Evolutionary conservation across 306 rosid species (phyloP).

Genomic region (Lithocarpus polystachyus): DNA sequence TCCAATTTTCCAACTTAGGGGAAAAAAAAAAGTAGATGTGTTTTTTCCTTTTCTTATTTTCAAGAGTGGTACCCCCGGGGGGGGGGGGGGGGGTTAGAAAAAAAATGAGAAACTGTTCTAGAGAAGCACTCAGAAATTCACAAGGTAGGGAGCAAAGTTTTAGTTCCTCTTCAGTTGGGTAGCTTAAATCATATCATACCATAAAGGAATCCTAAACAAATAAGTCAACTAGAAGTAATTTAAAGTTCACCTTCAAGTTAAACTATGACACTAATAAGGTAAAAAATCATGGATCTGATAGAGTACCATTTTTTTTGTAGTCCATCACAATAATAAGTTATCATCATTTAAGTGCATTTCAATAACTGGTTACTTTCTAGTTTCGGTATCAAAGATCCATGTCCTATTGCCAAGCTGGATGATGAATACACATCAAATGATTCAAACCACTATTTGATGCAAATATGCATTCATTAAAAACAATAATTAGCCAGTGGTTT

Average conservation of each 20-base stretch:
- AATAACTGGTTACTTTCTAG: background rate
- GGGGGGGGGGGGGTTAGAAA: accelerated
- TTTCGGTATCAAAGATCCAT: background rate
- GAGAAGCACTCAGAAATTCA: background rate
- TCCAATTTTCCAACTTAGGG: background rate
- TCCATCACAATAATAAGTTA: no score
- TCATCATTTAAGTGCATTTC: no score
- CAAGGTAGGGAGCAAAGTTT: background rate
- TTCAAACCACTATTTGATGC: background rate
- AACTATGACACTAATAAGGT: constrained; percentile 13
- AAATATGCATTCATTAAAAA: background rate
- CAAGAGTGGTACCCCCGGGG: background rate
- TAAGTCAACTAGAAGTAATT: background rate
- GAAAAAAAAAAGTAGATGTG: background rate
- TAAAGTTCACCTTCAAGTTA: constrained; percentile 2
- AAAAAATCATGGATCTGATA: background rate
- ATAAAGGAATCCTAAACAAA: constrained; percentile 1
- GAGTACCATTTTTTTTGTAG: background rate
- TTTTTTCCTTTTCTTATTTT: background rate
- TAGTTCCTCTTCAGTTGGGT: background rate
- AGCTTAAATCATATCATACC: background rate
- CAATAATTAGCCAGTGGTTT: background rate
- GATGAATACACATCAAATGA: constrained; percentile 11
- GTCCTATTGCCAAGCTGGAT: background rate
- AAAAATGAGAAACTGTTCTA: background rate